A percentile compares a stretch with the other conserved stretches of the same genome.
phyloP scores from a whole-genome alignment of 768 basidiomycete species.

The Kwoniella botswanensis region DNA sequence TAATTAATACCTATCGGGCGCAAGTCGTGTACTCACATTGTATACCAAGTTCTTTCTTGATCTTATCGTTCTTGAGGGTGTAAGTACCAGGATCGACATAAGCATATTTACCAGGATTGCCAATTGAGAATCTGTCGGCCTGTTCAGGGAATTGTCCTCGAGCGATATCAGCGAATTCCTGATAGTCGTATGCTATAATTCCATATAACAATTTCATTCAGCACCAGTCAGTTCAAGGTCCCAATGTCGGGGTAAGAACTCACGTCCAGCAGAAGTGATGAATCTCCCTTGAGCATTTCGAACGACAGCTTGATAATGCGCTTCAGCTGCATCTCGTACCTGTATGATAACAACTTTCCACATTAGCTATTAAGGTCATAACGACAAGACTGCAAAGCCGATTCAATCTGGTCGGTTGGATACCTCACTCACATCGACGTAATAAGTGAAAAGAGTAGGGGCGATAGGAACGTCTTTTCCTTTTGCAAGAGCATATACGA shows the following conservation, averaged over 20 bases:
- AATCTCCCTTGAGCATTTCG: slow-evolving; percentile 36
- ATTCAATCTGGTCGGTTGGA: not conserved
- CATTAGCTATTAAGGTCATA: not conserved
- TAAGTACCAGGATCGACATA: slow-evolving; percentile 42
- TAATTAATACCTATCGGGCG: not conserved
- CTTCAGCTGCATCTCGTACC: slow-evolving; percentile 44
- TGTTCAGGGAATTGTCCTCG: slow-evolving; percentile 36
- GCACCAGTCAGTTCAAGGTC: no score
- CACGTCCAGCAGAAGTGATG: slow-evolving; percentile 34
- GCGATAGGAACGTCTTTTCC: slow-evolving; percentile 24
- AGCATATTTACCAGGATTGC: slow-evolving; percentile 36
- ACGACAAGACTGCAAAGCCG: not conserved
- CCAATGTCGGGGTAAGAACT: slow-evolving; percentile 7
- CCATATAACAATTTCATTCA: not conserved
- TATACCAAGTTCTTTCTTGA: slow-evolving; percentile 42
- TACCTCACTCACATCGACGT: slow-evolving; percentile 26
- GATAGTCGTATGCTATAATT: slow-evolving; percentile 32
- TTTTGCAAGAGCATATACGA: slow-evolving; percentile 21
- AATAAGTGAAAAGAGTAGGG: slow-evolving; percentile 25
- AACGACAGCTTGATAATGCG: slow-evolving; percentile 39
- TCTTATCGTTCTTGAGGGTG: slow-evolving; percentile 37
- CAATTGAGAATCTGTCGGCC: slow-evolving; percentile 33
- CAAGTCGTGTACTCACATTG: slow-evolving; percentile 32
- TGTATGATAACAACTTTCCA: slow-evolving; percentile 10
- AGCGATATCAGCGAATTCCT: slow-evolving; percentile 36